phyloP scores from a whole-genome alignment of 2,329 filamentous ascomycete genomes.

The Xylariales sp. region DNA sequence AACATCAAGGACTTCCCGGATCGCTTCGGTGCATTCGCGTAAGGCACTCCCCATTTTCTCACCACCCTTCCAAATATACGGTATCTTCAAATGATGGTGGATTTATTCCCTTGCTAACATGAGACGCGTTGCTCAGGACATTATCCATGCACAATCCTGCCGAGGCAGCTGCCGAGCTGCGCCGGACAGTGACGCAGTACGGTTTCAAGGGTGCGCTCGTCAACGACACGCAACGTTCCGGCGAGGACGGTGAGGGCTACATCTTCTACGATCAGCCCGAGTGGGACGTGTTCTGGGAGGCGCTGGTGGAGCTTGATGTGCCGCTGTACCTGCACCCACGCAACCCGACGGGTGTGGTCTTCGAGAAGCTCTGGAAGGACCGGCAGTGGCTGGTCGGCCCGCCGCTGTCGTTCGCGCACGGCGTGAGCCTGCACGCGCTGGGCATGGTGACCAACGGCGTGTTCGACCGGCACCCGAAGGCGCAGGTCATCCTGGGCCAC shows the following conservation, averaged over 20 bases:
- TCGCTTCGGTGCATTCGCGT: conserved; percentile 42
- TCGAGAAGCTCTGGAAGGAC: conserved; percentile 55
- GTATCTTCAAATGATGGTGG: too few relatives aligned
- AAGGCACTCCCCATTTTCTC: background rate
- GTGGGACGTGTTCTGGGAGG: conserved; percentile 60
- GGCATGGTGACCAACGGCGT: conserved; percentile 45
- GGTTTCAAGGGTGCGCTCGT: conserved; percentile 62
- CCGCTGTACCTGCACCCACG: conserved; percentile 62
- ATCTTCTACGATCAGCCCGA: conserved; percentile 60
- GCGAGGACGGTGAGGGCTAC: conserved; percentile 53
- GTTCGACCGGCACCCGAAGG: conserved; percentile 42
- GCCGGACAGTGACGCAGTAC: conserved; percentile 48
- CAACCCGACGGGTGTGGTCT: conserved; percentile 50
- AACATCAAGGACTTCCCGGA: conserved; percentile 32
- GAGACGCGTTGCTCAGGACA: conserved; percentile 9
- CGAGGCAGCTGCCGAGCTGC: conserved; percentile 45
- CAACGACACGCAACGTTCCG: conserved; percentile 58
- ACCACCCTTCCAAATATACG: too few relatives aligned
- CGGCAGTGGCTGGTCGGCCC: conserved; percentile 57
- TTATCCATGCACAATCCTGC: conserved; percentile 50
- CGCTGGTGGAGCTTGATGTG: conserved; percentile 54
- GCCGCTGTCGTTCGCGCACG: conserved; percentile 54
- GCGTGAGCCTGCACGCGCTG: conserved; percentile 53
- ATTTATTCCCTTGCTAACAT: too few relatives aligned
- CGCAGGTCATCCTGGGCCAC: conserved; percentile 43